Evolutionary conservation across 495 filamentous ascomycete species (phyloP).

Genomic region (Aspergillus campestris): DNA sequence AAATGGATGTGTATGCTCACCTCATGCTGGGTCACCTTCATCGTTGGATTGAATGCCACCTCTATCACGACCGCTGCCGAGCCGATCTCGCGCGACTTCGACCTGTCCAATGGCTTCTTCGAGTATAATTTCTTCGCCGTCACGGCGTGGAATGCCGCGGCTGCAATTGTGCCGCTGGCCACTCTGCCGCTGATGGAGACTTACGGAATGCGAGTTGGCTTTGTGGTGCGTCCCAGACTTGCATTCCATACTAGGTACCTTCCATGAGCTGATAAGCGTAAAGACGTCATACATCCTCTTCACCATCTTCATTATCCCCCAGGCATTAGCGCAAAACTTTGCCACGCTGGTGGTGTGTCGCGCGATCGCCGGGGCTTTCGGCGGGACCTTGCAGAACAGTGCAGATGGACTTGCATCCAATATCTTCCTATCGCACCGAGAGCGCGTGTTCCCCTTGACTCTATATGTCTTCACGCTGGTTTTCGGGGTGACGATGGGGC

Average conservation of each 20-base stretch:
- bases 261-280: not conserved
- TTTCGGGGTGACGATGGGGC: conserved; percentile 7
- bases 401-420: conserved; percentile 8
- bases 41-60: conserved; percentile 7
- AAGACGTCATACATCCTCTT: conserved; percentile 5
- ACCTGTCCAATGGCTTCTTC: conserved; percentile 2
- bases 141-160: conserved; percentile 7
- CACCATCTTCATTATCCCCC: conserved; percentile 14
- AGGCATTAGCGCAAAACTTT: conserved; percentile 15
- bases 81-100: conserved; percentile 2
- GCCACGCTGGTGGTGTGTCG: conserved; percentile 13
- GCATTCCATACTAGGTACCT: not conserved
- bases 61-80: conserved; percentile 7
- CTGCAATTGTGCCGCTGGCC: conserved; percentile 3
- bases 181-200: conserved; percentile 9
- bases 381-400: conserved; percentile 7
- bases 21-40: conserved; percentile 7
- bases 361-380: conserved; percentile 12
- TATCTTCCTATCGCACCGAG: conserved; percentile 3
- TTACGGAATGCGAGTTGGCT: conserved; percentile 5
- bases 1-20: conserved; percentile 8
- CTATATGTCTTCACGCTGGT: conserved; percentile 5
- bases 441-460: conserved; percentile 4
- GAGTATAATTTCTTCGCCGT: conserved; percentile 9
- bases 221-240: not conserved